These are phyloP conservation scores for Acidomyces sp. DNA, from an alignment of 495 filamentous ascomycete species.

Conservation along the genomic window DNA sequence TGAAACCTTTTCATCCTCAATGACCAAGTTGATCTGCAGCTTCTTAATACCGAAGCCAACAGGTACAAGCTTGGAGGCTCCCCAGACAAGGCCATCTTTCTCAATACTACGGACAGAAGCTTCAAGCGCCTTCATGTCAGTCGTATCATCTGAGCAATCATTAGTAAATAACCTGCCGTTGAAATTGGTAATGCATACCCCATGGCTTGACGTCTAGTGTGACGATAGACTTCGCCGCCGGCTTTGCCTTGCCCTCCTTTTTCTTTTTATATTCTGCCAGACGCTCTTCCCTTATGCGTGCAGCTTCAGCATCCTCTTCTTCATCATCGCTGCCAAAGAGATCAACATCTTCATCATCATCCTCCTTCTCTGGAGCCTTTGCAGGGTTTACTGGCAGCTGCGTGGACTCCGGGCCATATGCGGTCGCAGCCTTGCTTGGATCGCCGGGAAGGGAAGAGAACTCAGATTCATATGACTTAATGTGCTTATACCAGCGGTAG, in stretches of 20 bases:
- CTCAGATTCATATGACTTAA: slow-evolving; percentile 75
- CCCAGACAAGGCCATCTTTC: slow-evolving; percentile 92
- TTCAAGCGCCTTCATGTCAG: slow-evolving; percentile 72
- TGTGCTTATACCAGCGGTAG: slow-evolving; percentile 98
- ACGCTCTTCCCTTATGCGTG: slow-evolving; percentile 67
- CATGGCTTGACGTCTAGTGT: slow-evolving; percentile 96
- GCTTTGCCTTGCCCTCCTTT: slow-evolving; percentile 87
- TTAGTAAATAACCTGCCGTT: neutral
- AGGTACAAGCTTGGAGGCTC: slow-evolving; percentile 75
- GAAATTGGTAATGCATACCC: slow-evolving; percentile 51
- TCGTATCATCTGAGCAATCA: slow-evolving; percentile 65
- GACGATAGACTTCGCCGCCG: slow-evolving; percentile 85
- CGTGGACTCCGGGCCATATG: slow-evolving; percentile 76
- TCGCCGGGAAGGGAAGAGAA: slow-evolving; percentile 87
- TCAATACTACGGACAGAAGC: slow-evolving; percentile 71
- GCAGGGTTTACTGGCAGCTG: slow-evolving; percentile 70
- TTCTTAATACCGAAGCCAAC: slow-evolving; percentile 99
- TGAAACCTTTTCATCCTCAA: slow-evolving; percentile 95
- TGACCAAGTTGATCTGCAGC: slow-evolving; percentile 93
- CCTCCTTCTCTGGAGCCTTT: slow-evolving; percentile 59
- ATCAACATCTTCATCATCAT: slow-evolving; percentile 72
- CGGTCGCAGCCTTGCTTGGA: slow-evolving; percentile 69
- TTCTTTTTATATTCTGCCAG: slow-evolving; percentile 92
- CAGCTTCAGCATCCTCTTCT: slow-evolving; percentile 84
- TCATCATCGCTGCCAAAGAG: slow-evolving; percentile 81